Evolutionary conservation across 306 rosid genomes (phyloP).

Genomic region (peach (Prunus persica)): DNA sequence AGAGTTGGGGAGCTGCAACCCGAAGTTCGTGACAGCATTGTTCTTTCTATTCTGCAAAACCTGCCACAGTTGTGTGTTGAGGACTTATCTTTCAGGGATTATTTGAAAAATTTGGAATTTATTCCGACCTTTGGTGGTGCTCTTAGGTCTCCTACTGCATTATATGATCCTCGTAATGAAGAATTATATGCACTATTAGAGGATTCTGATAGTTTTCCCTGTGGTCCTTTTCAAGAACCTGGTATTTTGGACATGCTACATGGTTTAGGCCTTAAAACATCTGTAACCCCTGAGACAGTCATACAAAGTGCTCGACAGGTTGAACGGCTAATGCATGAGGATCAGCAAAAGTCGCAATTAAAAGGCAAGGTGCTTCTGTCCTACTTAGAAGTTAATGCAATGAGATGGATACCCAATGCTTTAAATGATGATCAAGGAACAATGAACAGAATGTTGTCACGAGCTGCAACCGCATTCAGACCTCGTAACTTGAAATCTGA

Average conservation of each 20-base stretch:
- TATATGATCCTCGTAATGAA: slow-evolving; percentile 87
- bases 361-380: slow-evolving; percentile 85
- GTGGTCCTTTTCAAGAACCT: slow-evolving; percentile 65
- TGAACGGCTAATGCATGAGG: slow-evolving; percentile 67
- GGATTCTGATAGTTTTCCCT: slow-evolving; percentile 76
- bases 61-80: slow-evolving; percentile 79
- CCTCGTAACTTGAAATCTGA: slow-evolving; percentile 64
- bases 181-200: slow-evolving; percentile 79
- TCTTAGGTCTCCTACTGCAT: slow-evolving; percentile 67
- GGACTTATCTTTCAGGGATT: slow-evolving; percentile 65
- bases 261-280: slow-evolving; percentile 86
- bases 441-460: slow-evolving; percentile 74
- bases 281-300: slow-evolving; percentile 73
- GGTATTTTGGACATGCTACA: slow-evolving; percentile 68
- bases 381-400: slow-evolving; percentile 87
- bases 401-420: slow-evolving; percentile 81
- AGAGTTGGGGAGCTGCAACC: slow-evolving; percentile 71
- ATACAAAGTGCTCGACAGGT: slow-evolving; percentile 75
- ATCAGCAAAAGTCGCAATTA: slow-evolving; percentile 71
- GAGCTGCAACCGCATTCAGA: slow-evolving; percentile 68
- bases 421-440: slow-evolving; percentile 56
- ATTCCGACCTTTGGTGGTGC: slow-evolving; percentile 59
- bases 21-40: slow-evolving; percentile 73
- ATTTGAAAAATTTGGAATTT: slow-evolving; percentile 67
- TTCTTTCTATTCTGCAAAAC: slow-evolving; percentile 72